Evolutionary conservation across 2,329 filamentous ascomycete genomes (phyloP).

Genomic region (Cytospora chrysosperma): DNA sequence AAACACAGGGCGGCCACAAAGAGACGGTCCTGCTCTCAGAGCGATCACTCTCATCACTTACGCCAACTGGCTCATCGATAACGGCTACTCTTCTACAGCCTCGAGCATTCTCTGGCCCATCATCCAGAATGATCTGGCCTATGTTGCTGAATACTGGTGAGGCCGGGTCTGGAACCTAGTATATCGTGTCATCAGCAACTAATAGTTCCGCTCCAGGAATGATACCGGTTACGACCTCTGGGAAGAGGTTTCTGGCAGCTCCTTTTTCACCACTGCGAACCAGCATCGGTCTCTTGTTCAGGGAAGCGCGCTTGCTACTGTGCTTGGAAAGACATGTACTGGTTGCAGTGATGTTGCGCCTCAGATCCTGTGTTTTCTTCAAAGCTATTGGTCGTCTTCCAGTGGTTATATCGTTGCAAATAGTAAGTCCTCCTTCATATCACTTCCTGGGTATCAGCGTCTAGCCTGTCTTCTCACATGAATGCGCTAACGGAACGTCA

Average conservation of each 20-base stretch:
- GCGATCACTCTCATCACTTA: conserved; percentile 73
- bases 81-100: conserved; percentile 61
- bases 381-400: conserved; percentile 67
- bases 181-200: not conserved
- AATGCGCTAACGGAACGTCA: conserved; percentile 21
- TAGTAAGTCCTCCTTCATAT: conserved; percentile 39
- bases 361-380: conserved; percentile 70
- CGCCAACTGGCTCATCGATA: conserved; percentile 67
- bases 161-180: conserved; percentile 6
- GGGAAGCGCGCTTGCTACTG: conserved; percentile 64
- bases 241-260: conserved; percentile 76
- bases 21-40: conserved; percentile 75
- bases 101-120: conserved; percentile 66
- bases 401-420: conserved; percentile 67
- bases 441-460: not conserved
- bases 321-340: conserved; percentile 58
- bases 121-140: conserved; percentile 72
- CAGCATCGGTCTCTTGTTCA: conserved; percentile 70
- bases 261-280: conserved; percentile 74
- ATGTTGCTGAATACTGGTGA: conserved; percentile 70
- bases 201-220: conserved; percentile 40
- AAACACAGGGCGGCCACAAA: conserved; percentile 64
- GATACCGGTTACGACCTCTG: conserved; percentile 71
- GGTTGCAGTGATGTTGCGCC: conserved; percentile 65
- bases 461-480: not conserved